These are phyloP conservation scores for Aspergillus novoparasiticus DNA, from an alignment of 2,329 filamentous ascomycete species.

Conservation along the genomic window DNA sequence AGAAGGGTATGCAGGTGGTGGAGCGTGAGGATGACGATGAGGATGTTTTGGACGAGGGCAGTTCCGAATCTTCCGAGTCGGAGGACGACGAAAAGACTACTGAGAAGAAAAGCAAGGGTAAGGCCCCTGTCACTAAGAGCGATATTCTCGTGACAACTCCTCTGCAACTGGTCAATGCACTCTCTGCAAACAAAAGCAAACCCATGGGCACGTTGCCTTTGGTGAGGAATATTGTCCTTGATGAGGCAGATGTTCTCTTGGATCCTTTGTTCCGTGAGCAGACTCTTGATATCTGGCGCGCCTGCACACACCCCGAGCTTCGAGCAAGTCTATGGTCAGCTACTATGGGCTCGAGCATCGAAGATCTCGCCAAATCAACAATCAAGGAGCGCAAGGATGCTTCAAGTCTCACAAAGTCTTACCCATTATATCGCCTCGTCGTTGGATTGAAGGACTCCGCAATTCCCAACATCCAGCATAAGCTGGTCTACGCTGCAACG, in stretches of 20 bases:
- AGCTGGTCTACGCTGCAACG: slow-evolving; percentile 85
- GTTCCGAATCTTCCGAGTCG: slow-evolving; percentile 42
- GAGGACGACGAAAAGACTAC: slow-evolving; percentile 32
- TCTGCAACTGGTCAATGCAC: slow-evolving; percentile 72
- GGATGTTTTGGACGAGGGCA: slow-evolving; percentile 42
- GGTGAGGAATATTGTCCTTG: slow-evolving; percentile 75
- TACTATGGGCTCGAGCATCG: slow-evolving; percentile 93
- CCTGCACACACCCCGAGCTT: slow-evolving; percentile 71
- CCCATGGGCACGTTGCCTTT: slow-evolving; percentile 60
- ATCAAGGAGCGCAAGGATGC: slow-evolving; percentile 56
- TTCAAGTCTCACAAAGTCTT: slow-evolving; percentile 24
- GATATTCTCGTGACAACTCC: slow-evolving; percentile 83
- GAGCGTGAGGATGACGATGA: slow-evolving; percentile 47
- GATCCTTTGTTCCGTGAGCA: slow-evolving; percentile 89
- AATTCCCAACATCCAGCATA: slow-evolving; percentile 88
- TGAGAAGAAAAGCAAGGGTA: slow-evolving; percentile 30
- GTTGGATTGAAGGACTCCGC: slow-evolving; percentile 97
- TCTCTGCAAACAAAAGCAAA: slow-evolving; percentile 54
- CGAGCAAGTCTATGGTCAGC: slow-evolving; percentile 89
- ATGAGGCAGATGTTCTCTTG: slow-evolving; percentile 93
- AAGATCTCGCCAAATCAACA: slow-evolving; percentile 72
- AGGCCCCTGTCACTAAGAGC: slow-evolving; percentile 64
- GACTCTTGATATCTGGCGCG: slow-evolving; percentile 80
- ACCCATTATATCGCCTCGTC: slow-evolving; percentile 75
- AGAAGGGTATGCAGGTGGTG: slow-evolving; percentile 76